Conservation (phyloP, 257 asterid genomes). For the Solanum medicagineum region DNA sequence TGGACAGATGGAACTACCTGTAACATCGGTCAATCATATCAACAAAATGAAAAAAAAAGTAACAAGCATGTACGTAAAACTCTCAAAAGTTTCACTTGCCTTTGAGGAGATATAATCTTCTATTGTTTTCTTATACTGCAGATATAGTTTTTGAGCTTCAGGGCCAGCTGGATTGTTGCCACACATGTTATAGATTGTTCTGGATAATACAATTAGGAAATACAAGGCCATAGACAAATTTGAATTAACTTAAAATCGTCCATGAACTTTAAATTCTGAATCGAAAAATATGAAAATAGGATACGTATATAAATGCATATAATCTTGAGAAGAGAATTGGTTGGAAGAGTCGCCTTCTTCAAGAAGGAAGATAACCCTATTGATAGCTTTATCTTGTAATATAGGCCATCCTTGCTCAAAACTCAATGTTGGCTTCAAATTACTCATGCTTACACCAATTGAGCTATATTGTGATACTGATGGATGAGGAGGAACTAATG, state of each 20-base stretch:
- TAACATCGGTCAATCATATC: neutral
- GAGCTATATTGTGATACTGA: neutral
- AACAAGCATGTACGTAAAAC: neutral
- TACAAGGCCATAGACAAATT: neutral
- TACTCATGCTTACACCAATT: neutral
- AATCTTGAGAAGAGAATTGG: conserved; percentile 9
- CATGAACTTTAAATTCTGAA: neutral
- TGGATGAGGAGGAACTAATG: neutral
- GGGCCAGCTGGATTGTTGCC: neutral
- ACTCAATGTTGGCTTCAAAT: neutral
- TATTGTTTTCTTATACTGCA: neutral
- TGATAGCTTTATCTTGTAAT: conserved; percentile 20
- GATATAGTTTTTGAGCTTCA: neutral
- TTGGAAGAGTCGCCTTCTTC: neutral
- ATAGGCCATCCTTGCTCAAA: conserved; percentile 32
- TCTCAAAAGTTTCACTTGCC: neutral
- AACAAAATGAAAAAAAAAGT: neutral
- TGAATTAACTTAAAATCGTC: neutral
- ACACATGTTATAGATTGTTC: neutral
- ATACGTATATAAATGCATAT: conserved; percentile 25
- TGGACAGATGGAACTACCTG: conserved; percentile 18
- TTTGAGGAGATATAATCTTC: neutral
- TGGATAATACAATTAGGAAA: neutral
- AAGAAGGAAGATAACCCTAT: conserved; percentile 10
- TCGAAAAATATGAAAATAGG: neutral